Evolutionary conservation across 2,329 filamentous ascomycete species (phyloP).

Genomic region (Teratosphaeria epicoccoides): DNA sequence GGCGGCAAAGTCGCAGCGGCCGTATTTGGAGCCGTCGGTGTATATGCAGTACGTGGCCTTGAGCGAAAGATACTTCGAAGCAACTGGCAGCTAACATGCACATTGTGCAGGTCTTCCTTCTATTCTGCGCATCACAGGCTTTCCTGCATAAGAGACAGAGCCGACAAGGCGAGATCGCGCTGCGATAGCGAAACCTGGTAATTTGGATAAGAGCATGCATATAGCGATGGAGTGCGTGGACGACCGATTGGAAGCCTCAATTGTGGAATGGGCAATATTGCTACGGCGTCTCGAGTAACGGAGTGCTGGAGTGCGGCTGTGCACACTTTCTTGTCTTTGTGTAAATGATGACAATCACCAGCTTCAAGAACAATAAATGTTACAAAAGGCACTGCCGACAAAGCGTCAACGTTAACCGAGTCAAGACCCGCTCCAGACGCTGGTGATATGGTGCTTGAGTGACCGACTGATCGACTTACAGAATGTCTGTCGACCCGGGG

Average conservation of each 20-base stretch:
- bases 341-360: neutral
- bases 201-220: neutral
- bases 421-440: no score
- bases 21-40: conserved; percentile 75
- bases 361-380: neutral
- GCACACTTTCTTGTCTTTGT: neutral
- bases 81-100: neutral
- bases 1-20: conserved; percentile 70
- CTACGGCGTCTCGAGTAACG: neutral
- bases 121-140: conserved; percentile 86
- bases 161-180: conserved; percentile 70
- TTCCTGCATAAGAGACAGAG: conserved; percentile 75
- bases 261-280: neutral
- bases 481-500: no score
- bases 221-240: neutral
- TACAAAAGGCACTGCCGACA: neutral
- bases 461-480: no score
- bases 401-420: no score
- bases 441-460: no score
- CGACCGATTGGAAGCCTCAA: neutral
- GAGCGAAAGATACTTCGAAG: neutral
- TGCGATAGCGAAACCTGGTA: conserved; percentile 37
- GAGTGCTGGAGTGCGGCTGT: neutral
- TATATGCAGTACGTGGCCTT: conserved; percentile 67
- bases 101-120: conserved; percentile 60